Evolutionary conservation across 768 basidiomycete genomes (phyloP), one percentile per base, ranked within the genome.

Genomic region (Pisolithus microcarpus): DNA sequence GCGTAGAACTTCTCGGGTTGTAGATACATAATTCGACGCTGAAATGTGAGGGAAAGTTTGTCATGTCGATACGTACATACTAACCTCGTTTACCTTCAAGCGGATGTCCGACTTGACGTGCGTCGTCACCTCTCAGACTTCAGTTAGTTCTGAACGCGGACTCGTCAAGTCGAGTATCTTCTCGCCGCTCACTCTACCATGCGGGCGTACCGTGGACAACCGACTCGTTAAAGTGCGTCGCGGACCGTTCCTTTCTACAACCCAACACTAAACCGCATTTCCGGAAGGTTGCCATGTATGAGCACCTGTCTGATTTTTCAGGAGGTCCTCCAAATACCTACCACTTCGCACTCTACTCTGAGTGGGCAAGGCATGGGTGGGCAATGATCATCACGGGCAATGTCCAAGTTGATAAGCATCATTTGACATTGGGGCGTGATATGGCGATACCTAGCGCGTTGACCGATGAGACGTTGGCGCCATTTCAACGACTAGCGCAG

Each of bases 361-460:
- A 72, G 57, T 97, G 93, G 92, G 79, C 82, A 1, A 64, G 71
- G 48, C 78, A 85, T 10, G 75, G 76, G 43, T 97, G 90, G 90
- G 94, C 91, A 0, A 89, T 96, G 76, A 70, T 95, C 43, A 64
- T 94, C 26, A 91, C 93, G 0, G 94, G 94, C 4, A 93, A 93
- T 56, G 76, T 90, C 4, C 85, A 87, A 59, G 80, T 93, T 24
- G 75, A 75, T 24, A 53, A 53, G 0, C 64, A 72, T 1, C 90
- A 92, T 61, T 71, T 91, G 3, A 70, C 80, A 4, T 70, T 92
- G 23, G 89, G 87, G 16, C 77, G 85, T 34, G 90, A 91, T 60
- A 69, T 88, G 7, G 65, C 80, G n/a, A 55, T 86, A 3, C 87
- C 86, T 0, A 56, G 60, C 9, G 56, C 54, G 0, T 49, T 82